Percentiles rank a stretch among this genome's conserved stretches.
Evolutionary conservation across 2,329 filamentous ascomycete species (phyloP).

Genomic region (Epichloe brachyelytri): DNA sequence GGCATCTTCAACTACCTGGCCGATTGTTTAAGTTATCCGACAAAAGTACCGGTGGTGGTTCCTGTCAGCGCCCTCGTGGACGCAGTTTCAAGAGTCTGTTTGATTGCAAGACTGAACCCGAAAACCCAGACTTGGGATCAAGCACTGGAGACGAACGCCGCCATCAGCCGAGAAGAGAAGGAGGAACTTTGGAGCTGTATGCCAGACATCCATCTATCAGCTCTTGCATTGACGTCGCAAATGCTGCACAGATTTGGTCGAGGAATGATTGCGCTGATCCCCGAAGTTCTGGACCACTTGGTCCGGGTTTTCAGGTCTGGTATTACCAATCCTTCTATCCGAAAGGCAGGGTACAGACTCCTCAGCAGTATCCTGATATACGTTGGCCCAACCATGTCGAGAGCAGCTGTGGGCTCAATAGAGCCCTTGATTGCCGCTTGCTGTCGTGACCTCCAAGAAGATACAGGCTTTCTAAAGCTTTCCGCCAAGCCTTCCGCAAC

Average conservation of each 20-base stretch:
- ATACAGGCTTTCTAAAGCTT: slow-evolving; percentile 33
- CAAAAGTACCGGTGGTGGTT: slow-evolving; percentile 51
- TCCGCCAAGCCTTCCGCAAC: slow-evolving; percentile 19
- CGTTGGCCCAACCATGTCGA: slow-evolving; percentile 54
- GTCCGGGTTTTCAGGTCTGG: slow-evolving; percentile 55
- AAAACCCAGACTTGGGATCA: slow-evolving; percentile 33
- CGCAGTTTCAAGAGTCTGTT: slow-evolving; percentile 55
- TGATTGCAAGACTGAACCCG: slow-evolving; percentile 43
- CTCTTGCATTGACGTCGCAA: slow-evolving; percentile 47
- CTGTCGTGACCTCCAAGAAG: slow-evolving; percentile 59
- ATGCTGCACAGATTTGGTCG: slow-evolving; percentile 45
- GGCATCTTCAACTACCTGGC: slow-evolving; percentile 53
- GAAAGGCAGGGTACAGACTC: slow-evolving; percentile 47
- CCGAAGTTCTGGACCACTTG: slow-evolving; percentile 57
- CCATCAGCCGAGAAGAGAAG: slow-evolving; percentile 67
- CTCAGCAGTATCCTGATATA: slow-evolving; percentile 44
- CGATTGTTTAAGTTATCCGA: slow-evolving; percentile 49
- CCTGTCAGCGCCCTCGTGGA: slow-evolving; percentile 58
- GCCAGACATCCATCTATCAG: slow-evolving; percentile 60
- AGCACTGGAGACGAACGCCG: slow-evolving; percentile 52
- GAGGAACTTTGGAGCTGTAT: slow-evolving; percentile 64
- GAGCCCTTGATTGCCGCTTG: slow-evolving; percentile 49
- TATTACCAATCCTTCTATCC: slow-evolving; percentile 39
- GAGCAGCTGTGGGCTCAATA: slow-evolving; percentile 51
- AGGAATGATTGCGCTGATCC: slow-evolving; percentile 45